These are phyloP conservation scores for Pythium brachiatum DNA, from an alignment of 352 stramenopile genomes.

Conservation along the genomic window DNA sequence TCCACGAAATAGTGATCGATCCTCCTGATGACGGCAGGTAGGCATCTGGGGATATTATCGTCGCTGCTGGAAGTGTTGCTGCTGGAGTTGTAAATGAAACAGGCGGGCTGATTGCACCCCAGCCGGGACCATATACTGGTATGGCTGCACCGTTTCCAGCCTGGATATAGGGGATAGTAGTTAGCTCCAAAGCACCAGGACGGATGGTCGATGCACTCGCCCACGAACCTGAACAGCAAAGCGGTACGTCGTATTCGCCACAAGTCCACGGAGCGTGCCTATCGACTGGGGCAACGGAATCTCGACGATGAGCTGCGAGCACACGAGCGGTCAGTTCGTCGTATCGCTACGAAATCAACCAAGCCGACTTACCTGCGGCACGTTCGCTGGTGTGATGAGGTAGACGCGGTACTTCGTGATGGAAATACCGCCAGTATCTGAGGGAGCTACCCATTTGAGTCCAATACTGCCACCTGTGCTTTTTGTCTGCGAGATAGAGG, in stretches of 20 bases:
- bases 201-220: not conserved
- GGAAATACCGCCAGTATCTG: constrained; percentile 47
- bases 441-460: constrained; percentile 40
- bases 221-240: constrained; percentile 52
- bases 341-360: not conserved
- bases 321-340: not conserved
- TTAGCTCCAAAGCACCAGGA: not conserved
- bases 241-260: constrained; percentile 33
- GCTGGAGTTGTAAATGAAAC: constrained; percentile 34
- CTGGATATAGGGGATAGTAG: constrained; percentile 19
- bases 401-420: constrained; percentile 67
- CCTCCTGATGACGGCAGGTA: constrained; percentile 36
- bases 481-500: not conserved
- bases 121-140: constrained; percentile 37
- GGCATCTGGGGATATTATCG: not conserved
- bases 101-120: constrained; percentile 35
- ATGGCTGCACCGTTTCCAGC: constrained; percentile 39
- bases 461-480: constrained; percentile 40
- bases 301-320: constrained; percentile 7
- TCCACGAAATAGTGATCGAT: constrained; percentile 49
- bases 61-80: constrained; percentile 36
- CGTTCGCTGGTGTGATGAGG: constrained; percentile 6
- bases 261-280: constrained; percentile 21
- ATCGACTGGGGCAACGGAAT: constrained; percentile 9
- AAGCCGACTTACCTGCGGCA: constrained; percentile 7